These are phyloP conservation scores for Pseudisothecium myosuroides DNA, from an alignment of 225 moss, liverwort and hornwort species.

Conservation along the genomic window DNA sequence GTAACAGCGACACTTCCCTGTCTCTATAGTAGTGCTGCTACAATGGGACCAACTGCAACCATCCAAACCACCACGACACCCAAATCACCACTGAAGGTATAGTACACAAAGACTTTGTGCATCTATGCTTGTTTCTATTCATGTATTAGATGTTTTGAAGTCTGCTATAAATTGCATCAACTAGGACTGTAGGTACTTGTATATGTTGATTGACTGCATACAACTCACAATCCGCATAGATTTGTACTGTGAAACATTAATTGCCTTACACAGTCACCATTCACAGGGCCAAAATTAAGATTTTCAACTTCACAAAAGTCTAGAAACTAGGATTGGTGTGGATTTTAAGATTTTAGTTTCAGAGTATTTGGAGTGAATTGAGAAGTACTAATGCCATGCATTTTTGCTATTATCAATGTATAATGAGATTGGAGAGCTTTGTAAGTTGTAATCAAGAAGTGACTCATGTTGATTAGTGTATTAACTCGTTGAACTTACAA, in stretches of 20 bases:
- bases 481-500: too few relatives aligned
- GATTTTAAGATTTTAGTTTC: neutral
- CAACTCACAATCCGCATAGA: neutral
- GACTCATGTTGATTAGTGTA: neutral
- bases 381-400: neutral
- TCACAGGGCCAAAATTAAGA: neutral
- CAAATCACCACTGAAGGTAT: conserved; percentile 1
- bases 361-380: neutral
- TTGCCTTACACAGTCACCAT: neutral
- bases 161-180: neutral
- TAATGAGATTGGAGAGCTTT: neutral
- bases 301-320: neutral
- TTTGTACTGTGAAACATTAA: neutral
- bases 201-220: neutral
- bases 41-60: neutral
- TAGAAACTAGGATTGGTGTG: neutral
- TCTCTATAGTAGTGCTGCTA: neutral
- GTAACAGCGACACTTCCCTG: neutral
- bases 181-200: neutral
- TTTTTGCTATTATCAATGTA: neutral
- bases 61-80: neutral
- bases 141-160: neutral
- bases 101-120: neutral
- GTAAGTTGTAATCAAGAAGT: neutral
- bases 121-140: neutral